Evolutionary conservation across 495 filamentous ascomycete species (phyloP), one percentile per base, ranked within the genome.

Genomic region (Neurospora hispaniola): DNA sequence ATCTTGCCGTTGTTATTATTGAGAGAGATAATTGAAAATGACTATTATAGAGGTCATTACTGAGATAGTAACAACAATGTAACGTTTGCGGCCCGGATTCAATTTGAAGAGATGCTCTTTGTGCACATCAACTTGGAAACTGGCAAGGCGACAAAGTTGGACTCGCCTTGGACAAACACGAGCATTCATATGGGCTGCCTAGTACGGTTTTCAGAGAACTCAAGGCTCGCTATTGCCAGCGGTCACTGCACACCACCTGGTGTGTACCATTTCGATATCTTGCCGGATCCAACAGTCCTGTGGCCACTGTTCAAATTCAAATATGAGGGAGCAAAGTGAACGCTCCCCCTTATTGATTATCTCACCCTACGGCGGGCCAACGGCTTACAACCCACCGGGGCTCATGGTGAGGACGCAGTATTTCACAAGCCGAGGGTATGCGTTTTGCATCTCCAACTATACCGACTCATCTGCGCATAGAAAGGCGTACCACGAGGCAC

Each of bases 341-440:
- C 48, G 2, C 79, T 79, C 35, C 35, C 6, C 84, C 20, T 86
- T 86, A 1, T 74, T 85, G 7, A 81, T 88, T 14, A 77, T 86
- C 16, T 78, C 72, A 27, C 76, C 83, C 7, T 85, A 88, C 71
- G 86, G 86, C 31, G 86, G 86, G 6, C 86, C 86, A n/a, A 87
- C 84, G 73, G 75, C 74, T 23, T 23, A 6, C 76, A 72, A 69
- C 59, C 71, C 71, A 59, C 80, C 76, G 23, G 85, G 62, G 23
- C 80, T 79, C 68, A 76, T 43, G 2, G 2, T 31, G 27, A 31
- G 27, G 27, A 31, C 27, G 27, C 27, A 88, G 76, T 88, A 85
- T 76, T 86, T 76, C 72, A 87, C 86, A 11, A 84, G 84, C 5
- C 80, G 86, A 5, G 86, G 86, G 38, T 88, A 84, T 68, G 86